These are phyloP conservation scores for Cicer arietinum DNA, from an alignment of 306 rosid species.

Conservation along the genomic window DNA sequence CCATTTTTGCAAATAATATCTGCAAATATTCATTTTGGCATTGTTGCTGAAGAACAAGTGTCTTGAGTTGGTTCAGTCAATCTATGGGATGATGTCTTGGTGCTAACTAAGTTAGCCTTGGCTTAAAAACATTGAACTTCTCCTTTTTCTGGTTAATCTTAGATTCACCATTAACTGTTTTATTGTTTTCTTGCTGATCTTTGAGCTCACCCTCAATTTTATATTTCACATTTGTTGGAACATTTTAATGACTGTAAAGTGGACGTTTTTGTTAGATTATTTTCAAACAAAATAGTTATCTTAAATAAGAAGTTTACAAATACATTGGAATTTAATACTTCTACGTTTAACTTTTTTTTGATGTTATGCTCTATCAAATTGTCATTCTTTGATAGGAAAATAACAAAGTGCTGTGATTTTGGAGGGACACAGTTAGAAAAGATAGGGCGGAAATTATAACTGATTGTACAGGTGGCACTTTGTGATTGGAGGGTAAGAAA, in stretches of 20 bases:
- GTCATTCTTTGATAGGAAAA: neutral
- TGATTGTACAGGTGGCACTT: neutral
- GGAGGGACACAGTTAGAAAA: neutral
- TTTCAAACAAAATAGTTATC: conserved; percentile 1
- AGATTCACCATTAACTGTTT: neutral
- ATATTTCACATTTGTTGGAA: conserved; percentile 2
- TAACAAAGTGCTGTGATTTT: neutral
- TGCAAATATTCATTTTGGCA: neutral
- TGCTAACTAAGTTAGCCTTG: neutral
- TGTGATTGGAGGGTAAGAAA: neutral
- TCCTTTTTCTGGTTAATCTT: neutral
- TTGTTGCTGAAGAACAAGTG: neutral
- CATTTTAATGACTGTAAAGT: neutral
- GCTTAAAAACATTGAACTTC: neutral
- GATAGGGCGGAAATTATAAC: neutral
- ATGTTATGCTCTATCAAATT: neutral
- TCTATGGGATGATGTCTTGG: neutral
- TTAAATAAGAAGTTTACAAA: neutral
- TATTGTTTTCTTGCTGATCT: neutral
- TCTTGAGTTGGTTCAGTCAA: neutral
- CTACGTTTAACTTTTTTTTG: neutral
- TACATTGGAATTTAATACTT: neutral
- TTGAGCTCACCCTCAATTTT: neutral
- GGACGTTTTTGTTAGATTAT: neutral
- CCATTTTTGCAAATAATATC: neutral